Conservation (phyloP, 176 grass and related monocot genomes). For the Carex pumila region DNA sequence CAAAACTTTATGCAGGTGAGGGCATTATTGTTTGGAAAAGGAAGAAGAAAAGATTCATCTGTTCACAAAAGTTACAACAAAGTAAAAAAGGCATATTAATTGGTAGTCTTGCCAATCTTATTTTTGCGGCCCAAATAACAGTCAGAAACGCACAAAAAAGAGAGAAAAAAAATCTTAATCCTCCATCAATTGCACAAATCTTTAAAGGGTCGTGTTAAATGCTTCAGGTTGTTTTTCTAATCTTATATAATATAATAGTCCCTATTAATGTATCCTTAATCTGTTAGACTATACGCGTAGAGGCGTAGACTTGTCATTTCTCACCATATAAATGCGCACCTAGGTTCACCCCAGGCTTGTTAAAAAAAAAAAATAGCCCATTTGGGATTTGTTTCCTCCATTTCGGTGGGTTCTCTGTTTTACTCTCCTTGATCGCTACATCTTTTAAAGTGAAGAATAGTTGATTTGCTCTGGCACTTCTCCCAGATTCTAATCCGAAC, state of each 20-base stretch:
- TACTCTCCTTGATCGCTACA: neutral
- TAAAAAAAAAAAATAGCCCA: neutral
- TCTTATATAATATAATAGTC: neutral
- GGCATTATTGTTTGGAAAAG: neutral
- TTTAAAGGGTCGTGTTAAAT: neutral
- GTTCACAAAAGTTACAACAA: too few relatives aligned
- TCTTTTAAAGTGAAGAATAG: neutral
- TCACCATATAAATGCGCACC: neutral
- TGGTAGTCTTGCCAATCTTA: neutral
- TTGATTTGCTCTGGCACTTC: neutral
- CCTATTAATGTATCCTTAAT: neutral
- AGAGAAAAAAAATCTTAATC: neutral
- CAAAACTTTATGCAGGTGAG: neutral
- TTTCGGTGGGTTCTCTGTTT: neutral
- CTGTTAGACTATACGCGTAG: neutral
- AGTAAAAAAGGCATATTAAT: too few relatives aligned
- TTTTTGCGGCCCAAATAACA: neutral
- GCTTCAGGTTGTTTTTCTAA: neutral
- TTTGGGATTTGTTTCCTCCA: neutral
- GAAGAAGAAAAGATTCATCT: neutral
- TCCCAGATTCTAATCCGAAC: neutral
- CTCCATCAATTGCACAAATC: neutral
- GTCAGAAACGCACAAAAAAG: neutral
- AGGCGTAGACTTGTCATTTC: neutral
- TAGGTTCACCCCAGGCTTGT: neutral